phyloP scores from a whole-genome alignment of 192 early-diverging fungal genomes.

The Coemansia sp. region DNA sequence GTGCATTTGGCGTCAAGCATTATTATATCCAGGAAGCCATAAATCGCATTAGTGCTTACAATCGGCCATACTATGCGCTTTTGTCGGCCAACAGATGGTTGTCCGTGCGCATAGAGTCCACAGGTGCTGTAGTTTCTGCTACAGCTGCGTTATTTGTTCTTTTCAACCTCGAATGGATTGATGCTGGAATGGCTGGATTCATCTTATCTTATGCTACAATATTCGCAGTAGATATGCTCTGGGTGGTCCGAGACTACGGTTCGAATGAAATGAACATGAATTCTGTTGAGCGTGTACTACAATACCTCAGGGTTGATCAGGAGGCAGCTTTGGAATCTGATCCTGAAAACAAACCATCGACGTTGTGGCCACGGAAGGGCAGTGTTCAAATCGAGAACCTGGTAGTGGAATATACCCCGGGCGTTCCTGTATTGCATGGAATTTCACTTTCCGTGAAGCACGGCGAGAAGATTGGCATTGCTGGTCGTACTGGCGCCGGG shows the following conservation, averaged over 20 bases:
- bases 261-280: constrained; percentile 83
- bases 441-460: constrained; percentile 70
- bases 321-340: constrained; percentile 68
- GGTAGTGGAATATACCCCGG: constrained; percentile 74
- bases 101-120: constrained; percentile 54
- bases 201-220: constrained; percentile 78
- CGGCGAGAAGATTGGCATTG: constrained; percentile 85
- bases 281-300: constrained; percentile 78
- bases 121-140: constrained; percentile 70
- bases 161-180: constrained; percentile 30
- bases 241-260: constrained; percentile 73
- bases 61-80: no score
- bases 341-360: constrained; percentile 55
- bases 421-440: constrained; percentile 77
- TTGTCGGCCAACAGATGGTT: no score
- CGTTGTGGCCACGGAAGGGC: constrained; percentile 68
- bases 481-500: constrained; percentile 86
- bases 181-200: constrained; percentile 85
- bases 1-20: no score
- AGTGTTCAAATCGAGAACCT: constrained; percentile 70
- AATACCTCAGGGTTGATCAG: constrained; percentile 78
- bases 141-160: constrained; percentile 66
- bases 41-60: no score
- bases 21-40: no score
- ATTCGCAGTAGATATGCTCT: constrained; percentile 75